Percentiles rank a stretch among this genome's conserved stretches.
These are phyloP conservation scores for Canavalia gladiata DNA, from an alignment of 306 rosid genomes.

Conservation along the genomic window DNA sequence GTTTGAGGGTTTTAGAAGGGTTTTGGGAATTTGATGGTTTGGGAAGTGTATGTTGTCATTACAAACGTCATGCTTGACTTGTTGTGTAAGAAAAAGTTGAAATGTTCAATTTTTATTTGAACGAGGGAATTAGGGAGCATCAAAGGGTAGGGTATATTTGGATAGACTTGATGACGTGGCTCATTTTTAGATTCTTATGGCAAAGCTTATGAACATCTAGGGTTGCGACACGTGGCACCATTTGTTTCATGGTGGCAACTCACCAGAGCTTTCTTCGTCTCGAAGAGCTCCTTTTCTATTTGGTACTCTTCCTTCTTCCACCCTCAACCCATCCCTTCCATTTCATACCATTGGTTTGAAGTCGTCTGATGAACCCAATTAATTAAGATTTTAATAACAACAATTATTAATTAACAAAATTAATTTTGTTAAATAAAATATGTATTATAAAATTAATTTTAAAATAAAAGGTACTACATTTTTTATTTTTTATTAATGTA, in stretches of 20 bases:
- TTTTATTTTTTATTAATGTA: too few species aligned
- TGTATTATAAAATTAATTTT: too few species aligned
- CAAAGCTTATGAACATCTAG: constrained; percentile 15
- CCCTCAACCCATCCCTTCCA: too few species aligned
- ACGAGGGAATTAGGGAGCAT: background rate
- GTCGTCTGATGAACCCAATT: too few species aligned
- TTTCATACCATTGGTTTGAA: too few species aligned
- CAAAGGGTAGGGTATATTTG: background rate
- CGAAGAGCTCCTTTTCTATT: constrained; percentile 45
- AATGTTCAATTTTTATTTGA: constrained; percentile 29
- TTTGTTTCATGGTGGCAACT: constrained; percentile 42
- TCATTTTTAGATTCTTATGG: background rate
- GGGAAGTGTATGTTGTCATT: constrained; percentile 1
- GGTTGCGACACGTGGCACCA: constrained; percentile 45
- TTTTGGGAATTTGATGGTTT: constrained; percentile 29
- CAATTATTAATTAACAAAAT: too few species aligned
- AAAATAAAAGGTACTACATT: too few species aligned
- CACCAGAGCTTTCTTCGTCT: constrained; percentile 47
- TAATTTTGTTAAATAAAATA: too few species aligned
- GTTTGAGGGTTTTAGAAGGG: constrained; percentile 47
- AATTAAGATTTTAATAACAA: too few species aligned
- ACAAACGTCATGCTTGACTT: constrained; percentile 50
- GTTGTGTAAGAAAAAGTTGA: constrained; percentile 40
- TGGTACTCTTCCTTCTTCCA: background rate
- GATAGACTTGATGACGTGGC: constrained; percentile 51